These are phyloP conservation scores for Austroboletus eburneus DNA, from an alignment of 768 basidiomycete species.

Conservation along the genomic window DNA sequence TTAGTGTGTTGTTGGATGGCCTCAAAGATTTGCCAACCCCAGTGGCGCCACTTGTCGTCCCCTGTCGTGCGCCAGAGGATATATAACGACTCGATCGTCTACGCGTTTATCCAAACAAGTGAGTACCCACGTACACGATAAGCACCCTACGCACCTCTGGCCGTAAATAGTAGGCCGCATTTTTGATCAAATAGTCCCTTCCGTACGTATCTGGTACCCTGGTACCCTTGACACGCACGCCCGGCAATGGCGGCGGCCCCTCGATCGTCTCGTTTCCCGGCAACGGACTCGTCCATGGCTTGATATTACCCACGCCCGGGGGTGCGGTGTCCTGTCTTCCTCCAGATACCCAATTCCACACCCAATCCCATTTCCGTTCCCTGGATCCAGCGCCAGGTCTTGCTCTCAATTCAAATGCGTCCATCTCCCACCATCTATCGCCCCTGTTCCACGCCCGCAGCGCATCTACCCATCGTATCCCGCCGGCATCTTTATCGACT, in stretches of 20 bases:
- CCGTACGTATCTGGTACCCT: conserved; percentile 8
- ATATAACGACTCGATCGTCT: conserved; percentile 75
- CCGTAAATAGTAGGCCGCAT: conserved; percentile 51
- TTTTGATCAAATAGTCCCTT: conserved; percentile 52
- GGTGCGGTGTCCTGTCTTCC: conserved; percentile 38
- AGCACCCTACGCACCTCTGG: conserved; percentile 55
- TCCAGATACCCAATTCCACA: conserved; percentile 3
- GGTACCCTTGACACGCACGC: conserved; percentile 2
- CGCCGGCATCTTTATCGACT: conserved; percentile 3
- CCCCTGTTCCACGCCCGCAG: conserved; percentile 43
- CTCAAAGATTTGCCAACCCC: conserved; percentile 67
- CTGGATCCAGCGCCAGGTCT: too few species aligned
- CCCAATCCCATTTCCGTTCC: neutral
- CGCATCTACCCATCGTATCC: conserved; percentile 24
- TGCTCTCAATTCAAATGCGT: conserved; percentile 14
- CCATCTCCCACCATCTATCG: neutral
- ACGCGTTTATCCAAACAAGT: neutral
- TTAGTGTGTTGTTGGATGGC: conserved; percentile 58
- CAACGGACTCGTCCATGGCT: conserved; percentile 18
- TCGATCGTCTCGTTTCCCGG: conserved; percentile 6
- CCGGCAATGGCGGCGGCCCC: neutral
- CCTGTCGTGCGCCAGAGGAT: conserved; percentile 69
- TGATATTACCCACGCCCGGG: conserved; percentile 46
- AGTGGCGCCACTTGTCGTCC: conserved; percentile 62
- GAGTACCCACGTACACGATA: neutral